Conservation (phyloP, 1,139 yeast species). For the Dujonia santamariae region DNA sequence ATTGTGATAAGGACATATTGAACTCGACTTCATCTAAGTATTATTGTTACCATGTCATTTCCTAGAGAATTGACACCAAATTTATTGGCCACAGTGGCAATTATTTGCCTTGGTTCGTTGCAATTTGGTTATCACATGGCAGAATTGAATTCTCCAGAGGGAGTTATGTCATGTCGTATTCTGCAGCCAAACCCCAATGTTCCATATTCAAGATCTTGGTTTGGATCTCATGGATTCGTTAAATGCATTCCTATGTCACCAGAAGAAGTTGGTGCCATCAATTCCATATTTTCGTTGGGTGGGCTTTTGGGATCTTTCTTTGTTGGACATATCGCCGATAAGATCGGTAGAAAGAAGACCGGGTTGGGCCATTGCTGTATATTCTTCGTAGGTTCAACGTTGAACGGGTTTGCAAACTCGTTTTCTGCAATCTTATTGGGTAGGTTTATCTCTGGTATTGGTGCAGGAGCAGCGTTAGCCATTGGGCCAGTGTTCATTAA, state of each 20-base stretch:
- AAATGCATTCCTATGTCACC: constrained; percentile 60
- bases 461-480: constrained; percentile 86
- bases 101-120: constrained; percentile 43
- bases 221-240: constrained; percentile 34
- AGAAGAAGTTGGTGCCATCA: constrained; percentile 72
- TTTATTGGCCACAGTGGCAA: constrained; percentile 28
- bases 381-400: constrained; percentile 64
- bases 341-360: constrained; percentile 59
- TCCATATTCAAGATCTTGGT: constrained; percentile 33
- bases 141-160: constrained; percentile 46
- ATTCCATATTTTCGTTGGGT: constrained; percentile 82
- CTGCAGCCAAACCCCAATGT: constrained; percentile 26
- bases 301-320: constrained; percentile 76
- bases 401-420: constrained; percentile 52
- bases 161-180: constrained; percentile 34
- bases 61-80: constrained; percentile 18
- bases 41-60: constrained; percentile 3
- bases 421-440: constrained; percentile 56
- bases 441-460: constrained; percentile 74
- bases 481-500: constrained; percentile 77
- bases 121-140: constrained; percentile 53
- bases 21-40: no score
- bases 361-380: constrained; percentile 54
- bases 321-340: constrained; percentile 70
- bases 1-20: no score